Evolutionary conservation across 2,329 filamentous ascomycete species (phyloP).

Genomic region (Aspergillus felis): DNA sequence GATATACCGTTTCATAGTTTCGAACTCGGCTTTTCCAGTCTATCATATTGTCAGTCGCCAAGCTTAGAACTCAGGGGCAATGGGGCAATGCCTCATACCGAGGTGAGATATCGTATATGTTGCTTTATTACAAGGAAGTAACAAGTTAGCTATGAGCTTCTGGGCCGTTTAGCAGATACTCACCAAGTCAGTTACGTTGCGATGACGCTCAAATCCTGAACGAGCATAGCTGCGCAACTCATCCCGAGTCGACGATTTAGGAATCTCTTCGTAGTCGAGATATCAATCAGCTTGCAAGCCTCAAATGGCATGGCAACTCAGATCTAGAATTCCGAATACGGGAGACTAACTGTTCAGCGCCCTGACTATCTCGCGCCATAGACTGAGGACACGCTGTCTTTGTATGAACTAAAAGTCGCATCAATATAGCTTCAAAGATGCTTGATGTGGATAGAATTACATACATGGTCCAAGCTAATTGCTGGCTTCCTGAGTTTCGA

Average conservation of each 20-base stretch:
- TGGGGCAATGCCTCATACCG: slow-evolving; percentile 22
- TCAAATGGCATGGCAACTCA: neutral
- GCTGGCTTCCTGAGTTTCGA: slow-evolving; percentile 35
- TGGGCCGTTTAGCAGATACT: slow-evolving; percentile 7
- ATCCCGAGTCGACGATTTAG: slow-evolving; percentile 36
- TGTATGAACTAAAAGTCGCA: slow-evolving; percentile 36
- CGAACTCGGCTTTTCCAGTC: slow-evolving; percentile 46
- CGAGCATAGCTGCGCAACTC: slow-evolving; percentile 43
- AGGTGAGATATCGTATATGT: slow-evolving; percentile 46
- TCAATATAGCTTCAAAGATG: slow-evolving; percentile 4
- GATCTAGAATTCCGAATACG: neutral
- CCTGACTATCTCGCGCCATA: slow-evolving; percentile 43
- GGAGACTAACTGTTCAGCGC: slow-evolving; percentile 34
- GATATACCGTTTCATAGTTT: slow-evolving; percentile 45
- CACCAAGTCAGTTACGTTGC: slow-evolving; percentile 40
- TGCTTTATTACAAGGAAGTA: slow-evolving; percentile 14
- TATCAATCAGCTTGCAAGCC: neutral
- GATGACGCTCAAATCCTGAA: slow-evolving; percentile 43
- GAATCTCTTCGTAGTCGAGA: slow-evolving; percentile 28
- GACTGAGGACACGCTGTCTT: slow-evolving; percentile 38
- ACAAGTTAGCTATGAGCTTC: neutral
- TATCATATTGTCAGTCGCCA: slow-evolving; percentile 14
- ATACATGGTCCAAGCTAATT: slow-evolving; percentile 38
- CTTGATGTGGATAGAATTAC: slow-evolving; percentile 6
- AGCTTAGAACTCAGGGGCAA: neutral